Conservation (phyloP, 352 stramenopile species). For the Pythium chondricola region DNA sequence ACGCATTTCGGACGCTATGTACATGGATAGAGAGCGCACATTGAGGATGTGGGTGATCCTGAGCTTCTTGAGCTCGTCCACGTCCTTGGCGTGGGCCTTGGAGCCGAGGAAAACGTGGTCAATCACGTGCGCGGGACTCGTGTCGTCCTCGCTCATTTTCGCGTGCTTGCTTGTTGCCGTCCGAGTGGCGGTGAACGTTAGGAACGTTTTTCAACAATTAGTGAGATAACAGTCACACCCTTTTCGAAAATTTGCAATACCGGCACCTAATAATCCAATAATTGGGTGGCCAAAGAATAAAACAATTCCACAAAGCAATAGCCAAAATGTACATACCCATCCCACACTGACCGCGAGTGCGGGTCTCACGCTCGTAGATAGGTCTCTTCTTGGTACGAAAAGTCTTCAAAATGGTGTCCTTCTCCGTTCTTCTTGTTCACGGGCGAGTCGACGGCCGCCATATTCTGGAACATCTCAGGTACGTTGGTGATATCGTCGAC, state of each 20-base stretch:
- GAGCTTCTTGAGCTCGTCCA: slow-evolving; percentile 45
- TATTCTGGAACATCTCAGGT: slow-evolving; percentile 87
- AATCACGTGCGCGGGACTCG: slow-evolving; percentile 57
- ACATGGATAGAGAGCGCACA: slow-evolving; percentile 20
- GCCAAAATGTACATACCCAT: too few species aligned
- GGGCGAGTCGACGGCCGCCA: slow-evolving; percentile 81
- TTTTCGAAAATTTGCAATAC: too few species aligned
- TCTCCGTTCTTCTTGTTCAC: slow-evolving; percentile 84
- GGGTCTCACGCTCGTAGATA: slow-evolving; percentile 25
- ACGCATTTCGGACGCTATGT: neutral
- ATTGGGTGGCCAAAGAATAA: too few species aligned
- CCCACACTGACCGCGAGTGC: too few species aligned
- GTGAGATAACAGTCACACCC: too few species aligned
- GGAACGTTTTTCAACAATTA: too few species aligned
- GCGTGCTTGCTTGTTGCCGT: too few species aligned
- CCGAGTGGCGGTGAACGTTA: too few species aligned
- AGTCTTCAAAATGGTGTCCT: slow-evolving; percentile 86
- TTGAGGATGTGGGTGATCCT: slow-evolving; percentile 83
- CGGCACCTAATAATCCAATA: too few species aligned
- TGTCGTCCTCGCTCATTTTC: slow-evolving; percentile 19
- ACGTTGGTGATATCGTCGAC: slow-evolving; percentile 87
- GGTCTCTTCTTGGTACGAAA: slow-evolving; percentile 84
- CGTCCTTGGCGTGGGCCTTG: slow-evolving; percentile 56
- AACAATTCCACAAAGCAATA: too few species aligned
- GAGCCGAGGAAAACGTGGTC: slow-evolving; percentile 72